Base-by-base conservation (phyloP, 306 rosid genomes). In the Carpinus viminea region DNA sequence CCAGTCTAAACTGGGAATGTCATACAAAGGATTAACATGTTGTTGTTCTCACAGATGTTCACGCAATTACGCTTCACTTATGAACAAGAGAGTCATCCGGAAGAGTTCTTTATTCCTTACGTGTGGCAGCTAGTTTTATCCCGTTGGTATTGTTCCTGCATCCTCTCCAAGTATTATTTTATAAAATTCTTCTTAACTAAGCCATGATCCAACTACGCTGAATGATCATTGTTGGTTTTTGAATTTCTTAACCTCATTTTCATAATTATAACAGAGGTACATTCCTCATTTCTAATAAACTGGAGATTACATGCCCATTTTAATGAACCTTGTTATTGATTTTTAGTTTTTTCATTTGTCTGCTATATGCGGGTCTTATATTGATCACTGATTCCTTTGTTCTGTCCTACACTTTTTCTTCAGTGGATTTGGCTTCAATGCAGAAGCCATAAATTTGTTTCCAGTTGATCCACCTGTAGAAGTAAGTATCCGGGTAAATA, bases 41-140 rank as follows among this genome's bases (percentile, higher is more conserved):
- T 60, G 20, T 69, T 61, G 50, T 72, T 79, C 81, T 45, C 28
- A 55, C 57, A 96, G 99, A 93, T 96, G 99, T 96, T 90, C 75
- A 96, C 97, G 53, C 97, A 91, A 84, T 82, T 96, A 86, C 97
- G 98, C 74, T 96, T 93, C 87, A 96, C 97, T 73, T 96, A 96
- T 68, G 99, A 96, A 85, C 99, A 96, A 93, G 97, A 96, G 87
- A 91, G 94, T 83, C 96, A 88, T 83, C 99, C 99, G 0, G 98
- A 96, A 85, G 99, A 96, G 85, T 96, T 96, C 83, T 96, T 96
- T 75, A 96, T 91, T 70, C 99, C 99, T 20, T 96, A 93, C 60
- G 87, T 93, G 76, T 96, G 99, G 99, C 97, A 93, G 90, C 91
- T 96, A 77, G 92, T 90, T 71, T 87, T 96, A 79, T 91, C 98